A percentile compares a stretch with the other conserved stretches of the same genome.
phyloP scores from a whole-genome alignment of 176 grass and related monocot genomes.

The Cymbopogon citratus region DNA sequence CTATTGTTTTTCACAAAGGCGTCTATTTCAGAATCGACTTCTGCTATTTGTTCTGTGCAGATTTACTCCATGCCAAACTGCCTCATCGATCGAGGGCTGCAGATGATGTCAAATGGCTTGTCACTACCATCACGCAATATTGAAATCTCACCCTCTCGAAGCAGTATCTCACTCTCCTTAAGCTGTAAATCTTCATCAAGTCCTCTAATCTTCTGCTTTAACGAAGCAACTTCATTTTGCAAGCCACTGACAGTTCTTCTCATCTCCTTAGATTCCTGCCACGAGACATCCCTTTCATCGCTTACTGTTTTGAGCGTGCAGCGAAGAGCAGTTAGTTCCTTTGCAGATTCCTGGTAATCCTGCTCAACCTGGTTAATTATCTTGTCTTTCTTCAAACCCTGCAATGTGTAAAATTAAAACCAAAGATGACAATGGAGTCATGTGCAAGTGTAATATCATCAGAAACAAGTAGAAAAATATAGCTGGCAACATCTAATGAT shows the following conservation, averaged over 20 bases:
- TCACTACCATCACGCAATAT: conserved; percentile 49
- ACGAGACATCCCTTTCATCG: conserved; percentile 48
- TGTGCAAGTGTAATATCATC: background rate
- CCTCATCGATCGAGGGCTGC: conserved; percentile 34
- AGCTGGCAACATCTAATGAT: background rate
- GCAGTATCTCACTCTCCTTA: conserved; percentile 64
- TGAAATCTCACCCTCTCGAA: conserved; percentile 58
- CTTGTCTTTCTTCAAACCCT: conserved; percentile 58
- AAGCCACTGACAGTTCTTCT: conserved; percentile 27
- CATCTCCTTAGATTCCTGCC: conserved; percentile 52
- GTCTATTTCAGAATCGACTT: background rate
- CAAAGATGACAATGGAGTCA: background rate
- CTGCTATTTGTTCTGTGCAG: background rate
- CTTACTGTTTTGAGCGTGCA: conserved; percentile 47
- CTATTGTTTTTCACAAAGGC: background rate
- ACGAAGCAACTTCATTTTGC: conserved; percentile 42
- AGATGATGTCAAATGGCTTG: conserved; percentile 37
- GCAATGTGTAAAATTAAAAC: background rate
- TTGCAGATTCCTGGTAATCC: conserved; percentile 39
- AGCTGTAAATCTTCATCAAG: conserved; percentile 52
- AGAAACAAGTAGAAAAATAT: background rate
- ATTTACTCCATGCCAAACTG: conserved; percentile 43
- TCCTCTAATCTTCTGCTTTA: conserved; percentile 50
- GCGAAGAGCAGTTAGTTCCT: conserved; percentile 42
- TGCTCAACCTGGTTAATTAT: conserved; percentile 44